Evolutionary conservation across 768 basidiomycete genomes (phyloP), one percentile per base, ranked within the genome.

Genomic region (Clathrus columnatus): DNA sequence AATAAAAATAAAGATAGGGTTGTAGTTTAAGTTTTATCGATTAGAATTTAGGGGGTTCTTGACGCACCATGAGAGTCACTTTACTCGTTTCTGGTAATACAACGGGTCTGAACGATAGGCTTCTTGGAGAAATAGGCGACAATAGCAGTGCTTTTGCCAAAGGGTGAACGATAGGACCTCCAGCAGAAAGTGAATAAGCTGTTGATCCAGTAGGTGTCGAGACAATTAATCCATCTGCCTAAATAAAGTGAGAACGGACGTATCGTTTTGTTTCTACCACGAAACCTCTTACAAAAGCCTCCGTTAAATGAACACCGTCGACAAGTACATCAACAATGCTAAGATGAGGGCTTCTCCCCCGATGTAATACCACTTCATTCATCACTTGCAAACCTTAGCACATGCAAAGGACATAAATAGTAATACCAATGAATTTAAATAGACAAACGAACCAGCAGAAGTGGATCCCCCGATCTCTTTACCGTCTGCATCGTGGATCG

Each of bases 191-290:
- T 0, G 93, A 96, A 69, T 97, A 96, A 16, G 94, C 94, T 2
- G 94, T 96, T 20, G 93, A 96, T 5, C 94, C 94, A 2, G 94
- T 97, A 20, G 94, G 94, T 1, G 94, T 97, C 6, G 92, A 92
- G 52, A 97, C 83, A 54, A 96, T 92, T 57, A 96, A 73, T 32
- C 94, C 93, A 62, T 96, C 93, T 30, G 91, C 91, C 92, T 94
- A 64, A 56, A 18, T 26, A 26, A 41, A 50, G 26, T 24, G 18
- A n/a, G n/a, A n/a, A n/a, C n/a, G n/a, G n/a, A n/a, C n/a, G n/a
- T n/a, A n/a, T n/a, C n/a, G n/a, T n/a, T n/a, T n/a, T n/a, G n/a
- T n/a, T n/a, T n/a, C n/a, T n/a, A n/a, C n/a, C 50, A 23, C 28
- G 16, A 14, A 32, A 81, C 90, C n/a, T n/a, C n/a, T 54, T 70